Percentiles rank a stretch among this genome's conserved stretches.
Conservation (phyloP, 352 stramenopile genomes). For the Phytophthora aleatoria region DNA sequence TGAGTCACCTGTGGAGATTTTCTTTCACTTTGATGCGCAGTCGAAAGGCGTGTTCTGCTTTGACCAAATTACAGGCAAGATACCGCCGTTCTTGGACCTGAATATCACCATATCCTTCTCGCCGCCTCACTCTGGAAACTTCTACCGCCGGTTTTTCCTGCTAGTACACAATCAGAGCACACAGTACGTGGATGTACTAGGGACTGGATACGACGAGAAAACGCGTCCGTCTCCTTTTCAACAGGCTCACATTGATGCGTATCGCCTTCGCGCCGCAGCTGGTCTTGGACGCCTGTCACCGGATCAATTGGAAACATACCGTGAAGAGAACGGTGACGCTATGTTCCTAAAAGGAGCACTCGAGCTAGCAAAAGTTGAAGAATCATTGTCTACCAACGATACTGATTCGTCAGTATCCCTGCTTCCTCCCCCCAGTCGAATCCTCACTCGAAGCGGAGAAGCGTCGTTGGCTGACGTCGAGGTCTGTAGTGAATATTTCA, state of each 20-base stretch:
- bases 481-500: conserved; percentile 87
- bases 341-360: conserved; percentile 70
- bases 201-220: conserved; percentile 90
- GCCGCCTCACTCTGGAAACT: conserved; percentile 80
- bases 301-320: conserved; percentile 82
- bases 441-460: conserved; percentile 89
- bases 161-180: conserved; percentile 87
- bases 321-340: conserved; percentile 66
- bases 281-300: conserved; percentile 78
- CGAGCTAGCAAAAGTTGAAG: conserved; percentile 29
- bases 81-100: conserved; percentile 78
- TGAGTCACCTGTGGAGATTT: conserved; percentile 67
- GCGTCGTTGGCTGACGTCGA: conserved; percentile 72
- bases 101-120: conserved; percentile 89
- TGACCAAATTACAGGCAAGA: conserved; percentile 69
- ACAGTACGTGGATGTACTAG: conserved; percentile 88
- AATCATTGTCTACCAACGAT: conserved; percentile 13
- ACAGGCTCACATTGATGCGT: conserved; percentile 91
- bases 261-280: conserved; percentile 52
- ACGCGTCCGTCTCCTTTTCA: conserved; percentile 90
- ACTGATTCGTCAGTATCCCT: not conserved
- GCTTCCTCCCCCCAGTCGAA: conserved; percentile 33
- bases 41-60: conserved; percentile 87
- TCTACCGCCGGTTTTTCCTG: conserved; percentile 90
- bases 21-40: conserved; percentile 84